Conservation (phyloP, 2,329 filamentous ascomycete genomes). For the Cordyceps farinosa region DNA sequence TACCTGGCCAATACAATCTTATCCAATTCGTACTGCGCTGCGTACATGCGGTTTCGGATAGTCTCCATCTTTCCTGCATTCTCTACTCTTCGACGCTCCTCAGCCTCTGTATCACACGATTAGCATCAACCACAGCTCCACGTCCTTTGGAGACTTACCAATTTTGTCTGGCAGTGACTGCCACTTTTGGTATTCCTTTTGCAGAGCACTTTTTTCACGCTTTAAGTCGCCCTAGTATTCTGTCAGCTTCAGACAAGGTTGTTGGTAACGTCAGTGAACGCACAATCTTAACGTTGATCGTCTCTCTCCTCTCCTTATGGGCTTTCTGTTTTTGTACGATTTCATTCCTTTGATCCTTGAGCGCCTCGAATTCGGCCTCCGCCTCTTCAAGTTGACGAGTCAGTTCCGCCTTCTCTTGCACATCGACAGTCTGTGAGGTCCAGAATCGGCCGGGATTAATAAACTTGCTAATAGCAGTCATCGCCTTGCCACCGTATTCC, state of each 20-base stretch:
- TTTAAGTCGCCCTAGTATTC: conserved; percentile 45
- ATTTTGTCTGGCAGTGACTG: conserved; percentile 68
- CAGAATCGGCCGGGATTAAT: conserved; percentile 64
- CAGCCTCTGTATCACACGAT: conserved; percentile 29
- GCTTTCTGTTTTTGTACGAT: conserved; percentile 29
- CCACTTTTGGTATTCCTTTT: conserved; percentile 63
- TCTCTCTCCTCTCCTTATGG: conserved; percentile 40
- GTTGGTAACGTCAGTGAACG: conserved; percentile 19
- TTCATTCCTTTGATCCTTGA: conserved; percentile 33
- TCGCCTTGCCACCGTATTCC: conserved; percentile 75
- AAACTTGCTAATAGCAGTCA: conserved; percentile 62
- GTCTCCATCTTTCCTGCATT: conserved; percentile 32
- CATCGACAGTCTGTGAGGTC: conserved; percentile 73
- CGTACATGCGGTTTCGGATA: conserved; percentile 39
- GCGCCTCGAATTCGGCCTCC: conserved; percentile 30
- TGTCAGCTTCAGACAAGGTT: conserved; percentile 22
- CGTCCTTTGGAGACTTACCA: conserved; percentile 42
- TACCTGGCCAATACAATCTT: conserved; percentile 53
- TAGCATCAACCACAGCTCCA: conserved; percentile 15
- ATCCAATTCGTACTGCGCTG: conserved; percentile 54
- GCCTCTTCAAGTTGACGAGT: conserved; percentile 49
- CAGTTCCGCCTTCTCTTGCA: conserved; percentile 59
- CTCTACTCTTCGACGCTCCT: conserved; percentile 31
- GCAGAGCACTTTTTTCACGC: conserved; percentile 62
- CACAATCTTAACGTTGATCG: conserved; percentile 30